These are phyloP conservation scores for Serendipita vermifera DNA, from an alignment of 768 basidiomycete species.

Conservation along the genomic window DNA sequence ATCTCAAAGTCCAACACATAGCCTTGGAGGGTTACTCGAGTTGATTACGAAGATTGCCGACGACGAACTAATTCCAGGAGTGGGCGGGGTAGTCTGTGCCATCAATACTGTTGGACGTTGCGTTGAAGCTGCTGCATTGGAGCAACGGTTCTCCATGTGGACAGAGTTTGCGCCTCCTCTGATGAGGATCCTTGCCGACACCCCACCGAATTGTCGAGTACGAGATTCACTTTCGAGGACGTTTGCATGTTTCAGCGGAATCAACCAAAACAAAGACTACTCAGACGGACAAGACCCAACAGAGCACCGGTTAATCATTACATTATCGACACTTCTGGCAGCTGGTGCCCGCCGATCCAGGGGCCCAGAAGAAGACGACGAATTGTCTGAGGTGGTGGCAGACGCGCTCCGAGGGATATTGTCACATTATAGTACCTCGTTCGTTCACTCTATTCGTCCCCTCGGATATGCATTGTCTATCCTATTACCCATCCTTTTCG, in stretches of 20 bases:
- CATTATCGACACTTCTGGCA: background rate
- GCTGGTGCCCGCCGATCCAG: background rate
- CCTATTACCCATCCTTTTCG: background rate
- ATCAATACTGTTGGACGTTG: background rate
- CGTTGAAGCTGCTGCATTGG: constrained; percentile 1
- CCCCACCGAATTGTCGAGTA: constrained; percentile 2
- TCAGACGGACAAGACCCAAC: constrained; percentile 8
- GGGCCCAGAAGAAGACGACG: background rate
- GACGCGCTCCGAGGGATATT: background rate
- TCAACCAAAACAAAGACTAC: background rate
- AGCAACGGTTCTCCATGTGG: constrained; percentile 2
- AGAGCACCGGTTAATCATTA: constrained; percentile 4
- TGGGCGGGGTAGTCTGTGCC: background rate
- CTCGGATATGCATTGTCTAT: background rate
- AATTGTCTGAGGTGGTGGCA: background rate
- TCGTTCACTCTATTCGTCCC: constrained; percentile 7
- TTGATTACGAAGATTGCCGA: background rate
- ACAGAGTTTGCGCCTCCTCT: background rate
- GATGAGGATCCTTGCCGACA: background rate
- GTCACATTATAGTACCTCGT: background rate
- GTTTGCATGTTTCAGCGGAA: background rate
- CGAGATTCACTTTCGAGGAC: background rate
- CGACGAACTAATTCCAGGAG: constrained; percentile 4
- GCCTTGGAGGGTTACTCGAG: background rate
- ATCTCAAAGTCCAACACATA: background rate